Base-by-base conservation (phyloP, 2,329 filamentous ascomycete species). In the Celoporthe dispersa region DNA sequence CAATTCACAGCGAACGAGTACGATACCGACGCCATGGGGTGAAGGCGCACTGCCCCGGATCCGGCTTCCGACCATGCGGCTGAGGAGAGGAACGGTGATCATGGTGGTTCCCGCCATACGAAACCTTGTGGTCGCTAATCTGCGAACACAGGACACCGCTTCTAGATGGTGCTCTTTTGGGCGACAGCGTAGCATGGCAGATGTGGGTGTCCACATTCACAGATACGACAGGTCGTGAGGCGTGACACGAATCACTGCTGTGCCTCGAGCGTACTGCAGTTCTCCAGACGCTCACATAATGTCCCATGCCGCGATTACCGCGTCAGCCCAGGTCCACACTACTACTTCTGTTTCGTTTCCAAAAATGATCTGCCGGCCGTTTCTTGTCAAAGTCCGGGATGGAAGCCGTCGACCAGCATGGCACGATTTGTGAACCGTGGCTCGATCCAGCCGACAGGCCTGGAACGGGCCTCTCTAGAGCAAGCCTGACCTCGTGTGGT, bases 201-300 rank as follows among this genome's bases (percentile, higher is more conserved):
- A 16, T 57, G 53, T 57, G 53, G 7, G 53, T 48, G 44, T 22
- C 57, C 57, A 60, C 57, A 37, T 60, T 33, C 16, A 37, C 57
- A 60, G 31, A 60, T n/a, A 60, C 31, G 57, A 60, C 57, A 60
- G 57, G 57, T 16, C 31, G 33, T 60, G 57, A 37, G 57, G 33
- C 57, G 57, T 60, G 57, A 60, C 57, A 37, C 57, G 57, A 60
- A n/a, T 11, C 57, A 60, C 19, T 33, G 57, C 19, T 60, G 57
- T n/a, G 57, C 33, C 16, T 35, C 57, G 11, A 37, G 16, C 31
- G 22, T 60, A 33, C 33, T 37, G 33, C 33, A 33, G 19, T 25
- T 31, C 25, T 31, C 14, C 25, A 31, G 48, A n/a, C 2, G 22
- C 22, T 16, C 25, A 31, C 28, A 19, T 19, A 16, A 33, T 2